These are phyloP conservation scores for Penicillium canariense DNA, from an alignment of 495 filamentous ascomycete genomes.

Conservation along the genomic window DNA sequence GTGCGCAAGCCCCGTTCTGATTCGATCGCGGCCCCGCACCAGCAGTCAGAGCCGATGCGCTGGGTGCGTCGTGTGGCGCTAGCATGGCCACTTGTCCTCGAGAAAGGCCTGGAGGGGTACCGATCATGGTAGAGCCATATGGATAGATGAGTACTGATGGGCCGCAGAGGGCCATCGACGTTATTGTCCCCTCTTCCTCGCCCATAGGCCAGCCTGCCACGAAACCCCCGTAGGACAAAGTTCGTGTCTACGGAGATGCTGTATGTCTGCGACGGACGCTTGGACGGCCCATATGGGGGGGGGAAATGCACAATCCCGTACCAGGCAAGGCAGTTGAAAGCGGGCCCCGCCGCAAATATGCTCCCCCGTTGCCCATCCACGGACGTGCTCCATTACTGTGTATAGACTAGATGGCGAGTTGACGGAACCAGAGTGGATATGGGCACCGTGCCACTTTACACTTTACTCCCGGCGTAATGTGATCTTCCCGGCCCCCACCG, in stretches of 20 bases:
- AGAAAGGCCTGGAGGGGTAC: too few relatives aligned
- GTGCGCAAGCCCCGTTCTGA: constrained; percentile 2
- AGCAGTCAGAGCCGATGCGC: constrained; percentile 18
- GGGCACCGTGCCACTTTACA: neutral
- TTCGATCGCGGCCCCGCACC: constrained; percentile 26
- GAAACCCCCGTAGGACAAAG: neutral
- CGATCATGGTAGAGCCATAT: too few relatives aligned
- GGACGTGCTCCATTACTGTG: neutral
- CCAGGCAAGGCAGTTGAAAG: too few relatives aligned
- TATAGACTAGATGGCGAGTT: neutral
- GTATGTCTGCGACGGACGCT: too few relatives aligned
- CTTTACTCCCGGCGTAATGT: neutral
- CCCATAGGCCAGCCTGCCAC: neutral
- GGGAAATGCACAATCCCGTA: too few relatives aligned
- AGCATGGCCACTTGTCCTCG: constrained; percentile 8
- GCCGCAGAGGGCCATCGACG: neutral
- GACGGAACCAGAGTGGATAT: neutral
- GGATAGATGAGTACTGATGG: too few relatives aligned
- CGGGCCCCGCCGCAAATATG: too few relatives aligned
- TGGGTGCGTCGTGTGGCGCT: constrained; percentile 25
- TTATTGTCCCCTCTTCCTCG: neutral
- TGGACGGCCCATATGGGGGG: too few relatives aligned
- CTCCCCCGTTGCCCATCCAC: neutral
- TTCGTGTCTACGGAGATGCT: too few relatives aligned
- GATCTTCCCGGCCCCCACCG: neutral